Conservation (phyloP, 495 filamentous ascomycete species). For the Penicillium ochrochloron region DNA sequence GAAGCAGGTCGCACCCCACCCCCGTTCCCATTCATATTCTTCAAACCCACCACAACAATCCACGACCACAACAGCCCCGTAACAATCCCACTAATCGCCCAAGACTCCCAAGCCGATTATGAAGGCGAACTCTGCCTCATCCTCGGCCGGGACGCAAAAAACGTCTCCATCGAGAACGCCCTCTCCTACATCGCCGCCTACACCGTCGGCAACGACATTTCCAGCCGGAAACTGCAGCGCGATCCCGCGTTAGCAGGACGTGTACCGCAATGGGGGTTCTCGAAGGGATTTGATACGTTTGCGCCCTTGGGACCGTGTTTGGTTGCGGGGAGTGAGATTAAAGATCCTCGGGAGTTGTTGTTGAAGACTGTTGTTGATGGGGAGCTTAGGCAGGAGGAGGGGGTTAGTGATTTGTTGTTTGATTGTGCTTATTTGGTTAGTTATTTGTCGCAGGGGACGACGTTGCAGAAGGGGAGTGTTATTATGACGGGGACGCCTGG, state of each 20-base stretch:
- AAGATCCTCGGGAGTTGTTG: constrained; percentile 61
- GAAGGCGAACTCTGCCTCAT: constrained; percentile 55
- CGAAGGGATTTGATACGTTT: constrained; percentile 80
- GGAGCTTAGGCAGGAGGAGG: constrained; percentile 63
- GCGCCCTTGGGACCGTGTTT: constrained; percentile 67
- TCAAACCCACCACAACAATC: constrained; percentile 53
- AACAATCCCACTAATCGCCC: constrained; percentile 52
- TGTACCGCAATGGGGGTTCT: constrained; percentile 72
- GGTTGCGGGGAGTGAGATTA: constrained; percentile 31
- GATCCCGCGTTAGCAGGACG: constrained; percentile 58
- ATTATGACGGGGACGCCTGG: constrained; percentile 74
- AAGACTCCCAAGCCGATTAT: constrained; percentile 56
- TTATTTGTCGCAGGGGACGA: constrained; percentile 72
- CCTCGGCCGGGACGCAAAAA: constrained; percentile 50
- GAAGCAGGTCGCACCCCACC: constrained; percentile 54
- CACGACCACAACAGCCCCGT: constrained; percentile 46
- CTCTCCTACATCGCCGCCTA: constrained; percentile 55
- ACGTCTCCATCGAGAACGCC: constrained; percentile 46
- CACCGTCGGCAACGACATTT: constrained; percentile 55
- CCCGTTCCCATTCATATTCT: constrained; percentile 54
- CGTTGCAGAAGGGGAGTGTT: constrained; percentile 71
- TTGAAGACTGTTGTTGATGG: constrained; percentile 69
- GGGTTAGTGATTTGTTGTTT: constrained; percentile 73
- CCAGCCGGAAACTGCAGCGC: constrained; percentile 50
- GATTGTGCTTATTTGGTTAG: constrained; percentile 66